Evolutionary conservation across 108 stramenopile species (phyloP).

Genomic region (Bacterosira constricta): DNA sequence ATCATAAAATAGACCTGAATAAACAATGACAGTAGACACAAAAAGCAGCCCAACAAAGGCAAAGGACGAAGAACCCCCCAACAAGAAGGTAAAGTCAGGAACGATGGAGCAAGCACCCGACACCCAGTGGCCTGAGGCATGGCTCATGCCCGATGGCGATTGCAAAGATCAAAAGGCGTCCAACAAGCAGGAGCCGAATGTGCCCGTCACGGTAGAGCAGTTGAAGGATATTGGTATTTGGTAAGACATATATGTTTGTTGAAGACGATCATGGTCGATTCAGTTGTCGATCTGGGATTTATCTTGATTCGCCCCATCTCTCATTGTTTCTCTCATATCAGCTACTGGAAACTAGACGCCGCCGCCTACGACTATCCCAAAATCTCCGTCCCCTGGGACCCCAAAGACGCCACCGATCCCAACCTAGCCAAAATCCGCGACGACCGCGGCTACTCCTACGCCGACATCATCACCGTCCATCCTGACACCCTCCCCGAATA

Average conservation of each 20-base stretch:
- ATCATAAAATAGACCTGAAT: neutral
- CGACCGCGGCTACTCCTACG: constrained; percentile 80
- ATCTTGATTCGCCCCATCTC: neutral
- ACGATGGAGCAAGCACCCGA: constrained; percentile 42
- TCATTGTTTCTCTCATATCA: neutral
- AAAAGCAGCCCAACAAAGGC: neutral
- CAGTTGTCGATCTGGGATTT: neutral
- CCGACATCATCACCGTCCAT: constrained; percentile 92
- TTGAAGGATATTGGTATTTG: constrained; percentile 66
- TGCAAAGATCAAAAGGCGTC: constrained; percentile 66
- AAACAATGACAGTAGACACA: neutral
- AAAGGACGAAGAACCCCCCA: constrained; percentile 2
- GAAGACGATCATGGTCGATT: too few relatives aligned
- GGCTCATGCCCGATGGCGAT: constrained; percentile 75
- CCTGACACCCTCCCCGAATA: constrained; percentile 91
- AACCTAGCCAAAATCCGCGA: constrained; percentile 63
- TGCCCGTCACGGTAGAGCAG: constrained; percentile 59
- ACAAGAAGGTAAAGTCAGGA: constrained; percentile 23
- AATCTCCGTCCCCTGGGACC: constrained; percentile 87
- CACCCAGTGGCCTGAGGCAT: constrained; percentile 61
- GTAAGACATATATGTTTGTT: too few relatives aligned
- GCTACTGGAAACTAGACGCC: constrained; percentile 89
- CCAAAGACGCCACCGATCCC: constrained; percentile 80
- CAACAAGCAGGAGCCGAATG: constrained; percentile 74
- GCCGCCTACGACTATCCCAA: constrained; percentile 70